Evolutionary conservation across 495 filamentous ascomycete genomes (phyloP).

Genomic region (Evernia prunastri): DNA sequence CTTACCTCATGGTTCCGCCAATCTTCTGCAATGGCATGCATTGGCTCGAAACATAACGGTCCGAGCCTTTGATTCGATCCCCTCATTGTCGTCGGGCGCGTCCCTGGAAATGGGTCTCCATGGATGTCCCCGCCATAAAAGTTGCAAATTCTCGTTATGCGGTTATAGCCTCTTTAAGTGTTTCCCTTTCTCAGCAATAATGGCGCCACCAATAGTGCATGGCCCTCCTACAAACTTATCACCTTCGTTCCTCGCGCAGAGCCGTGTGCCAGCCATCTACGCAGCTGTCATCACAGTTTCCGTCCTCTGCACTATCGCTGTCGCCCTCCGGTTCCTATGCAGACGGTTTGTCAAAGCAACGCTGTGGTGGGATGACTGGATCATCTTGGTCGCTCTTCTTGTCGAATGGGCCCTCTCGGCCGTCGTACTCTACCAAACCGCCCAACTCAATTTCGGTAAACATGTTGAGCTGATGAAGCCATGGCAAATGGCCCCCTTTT

Average conservation of each 20-base stretch:
- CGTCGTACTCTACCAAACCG: constrained; percentile 12
- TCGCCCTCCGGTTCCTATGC: constrained; percentile 30
- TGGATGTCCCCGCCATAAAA: not conserved
- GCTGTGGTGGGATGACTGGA: constrained; percentile 40
- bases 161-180: not conserved
- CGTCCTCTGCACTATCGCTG: constrained; percentile 33
- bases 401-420: constrained; percentile 19
- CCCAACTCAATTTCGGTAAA: constrained; percentile 18
- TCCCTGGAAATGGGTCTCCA: not conserved
- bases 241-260: constrained; percentile 5
- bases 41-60: not conserved
- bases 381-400: constrained; percentile 28
- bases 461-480: constrained; percentile 39
- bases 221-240: not conserved
- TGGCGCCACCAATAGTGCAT: not conserved
- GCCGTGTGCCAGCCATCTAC: constrained; percentile 9
- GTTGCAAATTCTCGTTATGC: not conserved
- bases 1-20: no score
- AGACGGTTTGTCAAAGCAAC: constrained; percentile 29
- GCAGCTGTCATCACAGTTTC: constrained; percentile 15
- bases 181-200: not conserved
- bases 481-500: constrained; percentile 6
- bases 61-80: not conserved
- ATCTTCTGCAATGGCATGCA: no score
- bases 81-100: no score